Evolutionary conservation across 1,284 basidiomycete species (phyloP).

Genomic region (Acaromyces ingoldii): DNA sequence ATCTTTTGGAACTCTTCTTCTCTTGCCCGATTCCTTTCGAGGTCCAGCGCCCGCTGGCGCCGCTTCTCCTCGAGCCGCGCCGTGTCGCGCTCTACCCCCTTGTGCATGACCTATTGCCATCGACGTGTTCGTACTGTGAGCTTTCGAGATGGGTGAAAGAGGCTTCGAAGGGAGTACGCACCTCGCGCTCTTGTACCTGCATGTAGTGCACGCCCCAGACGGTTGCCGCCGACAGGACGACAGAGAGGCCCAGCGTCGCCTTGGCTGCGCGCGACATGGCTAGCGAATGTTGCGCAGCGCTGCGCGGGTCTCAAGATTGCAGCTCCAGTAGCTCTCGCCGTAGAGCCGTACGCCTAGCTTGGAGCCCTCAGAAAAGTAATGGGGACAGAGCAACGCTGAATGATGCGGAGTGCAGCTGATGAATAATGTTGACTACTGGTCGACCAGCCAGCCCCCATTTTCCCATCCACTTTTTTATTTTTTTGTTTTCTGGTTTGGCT

Average conservation of each 20-base stretch:
- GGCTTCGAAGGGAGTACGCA: constrained; percentile 47
- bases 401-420: no score
- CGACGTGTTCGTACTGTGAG: background rate
- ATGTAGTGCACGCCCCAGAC: constrained; percentile 89
- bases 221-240: constrained; percentile 65
- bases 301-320: no score
- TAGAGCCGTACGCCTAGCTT: no score
- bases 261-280: constrained; percentile 76
- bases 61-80: constrained; percentile 38
- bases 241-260: constrained; percentile 66
- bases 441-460: no score
- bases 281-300: no score
- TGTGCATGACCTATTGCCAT: constrained; percentile 35
- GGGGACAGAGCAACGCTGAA: no score
- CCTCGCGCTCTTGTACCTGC: constrained; percentile 78
- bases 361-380: no score
- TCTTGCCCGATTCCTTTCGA: constrained; percentile 31
- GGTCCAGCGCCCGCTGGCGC: constrained; percentile 31
- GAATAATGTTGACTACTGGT: no score
- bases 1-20: constrained; percentile 35
- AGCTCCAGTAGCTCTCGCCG: no score
- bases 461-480: no score
- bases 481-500: no score
- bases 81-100: constrained; percentile 45
- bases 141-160: background rate